A percentile compares a stretch with the other conserved stretches of the same genome.
phyloP scores from a whole-genome alignment of 257 asterid genomes.

The Ajuga chamaepitys region DNA sequence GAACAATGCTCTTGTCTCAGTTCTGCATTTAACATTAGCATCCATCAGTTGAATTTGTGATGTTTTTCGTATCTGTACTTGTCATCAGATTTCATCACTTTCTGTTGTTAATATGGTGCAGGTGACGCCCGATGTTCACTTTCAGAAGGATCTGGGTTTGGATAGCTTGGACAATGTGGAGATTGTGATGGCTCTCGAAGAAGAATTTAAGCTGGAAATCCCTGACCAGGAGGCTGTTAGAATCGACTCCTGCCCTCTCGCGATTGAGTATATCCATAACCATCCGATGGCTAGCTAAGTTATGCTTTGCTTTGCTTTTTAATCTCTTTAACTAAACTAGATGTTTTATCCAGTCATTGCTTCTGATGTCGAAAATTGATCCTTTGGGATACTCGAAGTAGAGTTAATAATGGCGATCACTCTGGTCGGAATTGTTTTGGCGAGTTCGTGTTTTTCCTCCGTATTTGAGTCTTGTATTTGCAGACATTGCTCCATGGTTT shows the following conservation, averaged over 20 bases:
- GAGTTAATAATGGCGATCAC: not conserved
- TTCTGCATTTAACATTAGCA: too few relatives aligned
- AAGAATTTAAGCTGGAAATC: conserved; percentile 80
- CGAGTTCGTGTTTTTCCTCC: not conserved
- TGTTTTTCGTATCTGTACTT: too few relatives aligned
- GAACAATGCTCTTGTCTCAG: too few relatives aligned
- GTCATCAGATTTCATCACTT: not conserved
- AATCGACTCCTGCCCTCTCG: conserved; percentile 65
- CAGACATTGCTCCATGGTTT: too few relatives aligned
- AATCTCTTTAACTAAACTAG: conserved; percentile 14
- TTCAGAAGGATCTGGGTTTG: conserved; percentile 68
- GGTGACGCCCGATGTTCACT: conserved; percentile 72
- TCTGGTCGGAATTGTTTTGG: not conserved
- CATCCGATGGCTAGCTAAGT: conserved; percentile 70
- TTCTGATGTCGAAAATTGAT: conserved; percentile 23
- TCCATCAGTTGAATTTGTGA: too few relatives aligned
- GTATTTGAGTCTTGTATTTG: too few relatives aligned
- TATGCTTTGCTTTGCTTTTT: conserved; percentile 10
- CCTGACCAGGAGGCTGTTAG: conserved; percentile 81
- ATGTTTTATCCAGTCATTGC: conserved; percentile 14
- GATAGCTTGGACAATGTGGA: conserved; percentile 85
- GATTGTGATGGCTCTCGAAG: too few relatives aligned
- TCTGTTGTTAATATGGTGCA: conserved; percentile 27
- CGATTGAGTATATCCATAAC: conserved; percentile 57
- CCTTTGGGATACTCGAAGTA: not conserved